These are phyloP conservation scores for Asclepias syriaca DNA, from an alignment of 257 asterid species.

Conservation along the genomic window DNA sequence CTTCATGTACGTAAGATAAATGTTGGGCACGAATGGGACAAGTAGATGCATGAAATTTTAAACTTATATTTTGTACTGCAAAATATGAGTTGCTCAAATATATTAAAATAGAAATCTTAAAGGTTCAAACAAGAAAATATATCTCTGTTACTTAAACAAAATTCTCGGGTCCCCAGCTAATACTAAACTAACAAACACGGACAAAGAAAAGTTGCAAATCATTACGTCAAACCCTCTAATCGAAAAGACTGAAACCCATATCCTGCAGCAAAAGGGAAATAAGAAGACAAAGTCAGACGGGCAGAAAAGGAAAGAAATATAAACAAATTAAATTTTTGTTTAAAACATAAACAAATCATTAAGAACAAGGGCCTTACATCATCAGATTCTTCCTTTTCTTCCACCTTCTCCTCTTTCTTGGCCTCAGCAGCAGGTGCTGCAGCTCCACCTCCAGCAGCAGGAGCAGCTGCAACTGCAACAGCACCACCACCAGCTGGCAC, in stretches of 20 bases:
- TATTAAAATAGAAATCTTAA: not conserved
- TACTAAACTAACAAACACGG: constrained; percentile 4
- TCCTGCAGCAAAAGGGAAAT: constrained; percentile 23
- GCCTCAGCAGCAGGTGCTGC: constrained; percentile 39
- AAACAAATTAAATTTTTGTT: no score
- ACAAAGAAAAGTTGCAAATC: not conserved
- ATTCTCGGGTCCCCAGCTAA: constrained; percentile 23
- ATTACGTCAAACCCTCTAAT: constrained; percentile 14
- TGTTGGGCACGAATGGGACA: no score
- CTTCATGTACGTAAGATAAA: no score
- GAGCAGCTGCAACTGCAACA: constrained; percentile 37
- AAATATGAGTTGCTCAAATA: constrained; percentile 1
- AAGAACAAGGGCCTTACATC: constrained; percentile 14
- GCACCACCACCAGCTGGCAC: constrained; percentile 48
- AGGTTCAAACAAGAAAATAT: not conserved
- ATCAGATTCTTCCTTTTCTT: constrained; percentile 40
- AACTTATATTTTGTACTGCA: not conserved
- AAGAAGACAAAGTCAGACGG: not conserved
- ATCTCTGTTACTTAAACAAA: constrained; percentile 15
- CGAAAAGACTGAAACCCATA: constrained; percentile 46
- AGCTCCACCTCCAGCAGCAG: constrained; percentile 30
- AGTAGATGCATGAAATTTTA: no score
- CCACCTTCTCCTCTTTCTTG: constrained; percentile 46
- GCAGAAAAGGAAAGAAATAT: no score
- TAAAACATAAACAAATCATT: not conserved